Evolutionary conservation across 23 red algal genomes (phyloP).

Genomic region (Gracilariopsis chorda): DNA sequence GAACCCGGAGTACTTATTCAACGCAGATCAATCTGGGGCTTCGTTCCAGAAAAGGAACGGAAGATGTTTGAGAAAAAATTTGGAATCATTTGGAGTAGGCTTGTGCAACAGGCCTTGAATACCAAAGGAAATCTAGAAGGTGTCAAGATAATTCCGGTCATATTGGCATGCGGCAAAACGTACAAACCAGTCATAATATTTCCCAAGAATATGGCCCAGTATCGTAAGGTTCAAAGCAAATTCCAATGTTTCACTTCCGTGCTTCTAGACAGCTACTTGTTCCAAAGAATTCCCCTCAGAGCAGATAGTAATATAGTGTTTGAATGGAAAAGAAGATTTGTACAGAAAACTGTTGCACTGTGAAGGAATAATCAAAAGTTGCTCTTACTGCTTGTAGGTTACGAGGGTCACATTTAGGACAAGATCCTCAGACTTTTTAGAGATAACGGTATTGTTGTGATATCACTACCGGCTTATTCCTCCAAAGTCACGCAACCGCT

Average conservation of each 20-base stretch:
- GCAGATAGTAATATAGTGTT: not conserved
- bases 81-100: not conserved
- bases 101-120: not conserved
- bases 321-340: conserved; percentile 7
- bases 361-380: not conserved
- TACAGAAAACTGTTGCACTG: not conserved
- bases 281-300: not conserved
- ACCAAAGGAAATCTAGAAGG: not conserved
- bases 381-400: not conserved
- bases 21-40: too few relatives aligned
- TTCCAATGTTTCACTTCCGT: not conserved
- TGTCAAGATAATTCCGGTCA: not conserved
- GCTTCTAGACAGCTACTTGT: not conserved
- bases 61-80: not conserved
- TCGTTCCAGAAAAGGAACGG: too few relatives aligned
- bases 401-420: not conserved
- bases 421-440: not conserved
- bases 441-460: not conserved
- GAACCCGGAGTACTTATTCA: too few relatives aligned
- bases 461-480: not conserved
- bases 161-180: not conserved
- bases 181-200: not conserved
- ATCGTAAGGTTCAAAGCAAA: not conserved
- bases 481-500: not conserved
- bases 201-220: not conserved